These are phyloP conservation scores for Gamarada debralockiae DNA, from an alignment of 495 filamentous ascomycete species.

Conservation along the genomic window DNA sequence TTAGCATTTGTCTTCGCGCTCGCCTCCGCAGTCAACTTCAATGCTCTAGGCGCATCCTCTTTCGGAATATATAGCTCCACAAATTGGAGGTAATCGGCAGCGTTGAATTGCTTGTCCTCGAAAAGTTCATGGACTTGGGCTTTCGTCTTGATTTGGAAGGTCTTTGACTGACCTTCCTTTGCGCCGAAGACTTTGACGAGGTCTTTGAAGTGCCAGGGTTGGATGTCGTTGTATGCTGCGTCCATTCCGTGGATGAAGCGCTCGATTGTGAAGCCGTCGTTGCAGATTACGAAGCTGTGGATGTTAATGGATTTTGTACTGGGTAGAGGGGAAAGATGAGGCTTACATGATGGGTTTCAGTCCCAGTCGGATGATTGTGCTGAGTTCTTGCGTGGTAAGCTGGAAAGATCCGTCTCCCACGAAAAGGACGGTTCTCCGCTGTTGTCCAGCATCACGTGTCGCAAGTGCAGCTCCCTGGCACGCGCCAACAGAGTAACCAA, in stretches of 20 bases:
- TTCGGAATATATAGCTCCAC: slow-evolving; percentile 86
- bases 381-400: slow-evolving; percentile 79
- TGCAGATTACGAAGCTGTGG: slow-evolving; percentile 67
- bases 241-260: slow-evolving; percentile 74
- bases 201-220: slow-evolving; percentile 66
- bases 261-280: slow-evolving; percentile 75
- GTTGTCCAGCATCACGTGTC: slow-evolving; percentile 51
- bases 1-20: slow-evolving; percentile 56
- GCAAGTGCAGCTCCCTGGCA: slow-evolving; percentile 74
- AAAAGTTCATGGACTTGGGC: slow-evolving; percentile 67
- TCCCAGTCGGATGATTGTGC: slow-evolving; percentile 76
- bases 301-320: background rate
- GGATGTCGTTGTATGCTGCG: slow-evolving; percentile 75
- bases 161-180: slow-evolving; percentile 49
- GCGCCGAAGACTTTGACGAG: slow-evolving; percentile 64
- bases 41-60: slow-evolving; percentile 69
- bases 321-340: background rate
- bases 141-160: slow-evolving; percentile 67
- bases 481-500: slow-evolving; percentile 77
- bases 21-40: slow-evolving; percentile 68
- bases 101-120: slow-evolving; percentile 59
- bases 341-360: slow-evolving; percentile 75
- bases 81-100: slow-evolving; percentile 50
- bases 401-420: slow-evolving; percentile 88
- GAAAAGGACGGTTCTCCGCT: slow-evolving; percentile 72